Evolutionary conservation across 2,329 filamentous ascomycete species (phyloP), one percentile per base, ranked within the genome.

Genomic region (Daldinia sp.): DNA sequence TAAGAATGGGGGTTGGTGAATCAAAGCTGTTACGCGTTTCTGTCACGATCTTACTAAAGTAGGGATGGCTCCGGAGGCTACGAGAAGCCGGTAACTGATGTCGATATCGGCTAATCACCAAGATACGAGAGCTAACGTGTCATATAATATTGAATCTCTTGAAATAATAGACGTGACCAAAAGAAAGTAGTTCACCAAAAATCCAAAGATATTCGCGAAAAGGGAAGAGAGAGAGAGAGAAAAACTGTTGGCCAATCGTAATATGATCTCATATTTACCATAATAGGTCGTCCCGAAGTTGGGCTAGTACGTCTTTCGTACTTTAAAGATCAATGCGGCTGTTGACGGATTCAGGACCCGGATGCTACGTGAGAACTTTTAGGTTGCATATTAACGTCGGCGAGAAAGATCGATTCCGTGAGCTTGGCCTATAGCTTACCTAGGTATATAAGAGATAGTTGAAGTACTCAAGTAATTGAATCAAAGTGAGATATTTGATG

Each of bases 321-420:
- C 54, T 60, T 46, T 58, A 35, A 28, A 59, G 46, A 60, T 67
- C 37, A 62, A 67, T 69, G 67, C 67, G 64, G 64, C 63, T 64
- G 60, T 62, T 61, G 37, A 61, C 60, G 63, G 60, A 51, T 54
- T 46, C n/a, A 30, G 58, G 56, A 64, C 61, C 63, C 67, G 64
- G 51, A 61, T 67, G n/a, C 57, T 46, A 64, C 63, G 26, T 60
- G 28, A 23, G 23, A 44, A 41, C 20, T 55, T 46, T 39, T 46
- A 28, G 55, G 55, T 51, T 48, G 50, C 33, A 60, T 55, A 51
- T 53, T 53, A 42, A 46, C 26, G 60, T 23, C 20, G 37, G 35
- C 48, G 37, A 35, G 18, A 51, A 58, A 42, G 48, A 58, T 59
- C 30, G 48, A 60, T 57, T 35, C 46, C 44, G 37, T 50, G 35